Percentiles rank a stretch among this genome's conserved stretches.
phyloP scores from a whole-genome alignment of 805 yeast species.

The Saturnispora galanensis region DNA sequence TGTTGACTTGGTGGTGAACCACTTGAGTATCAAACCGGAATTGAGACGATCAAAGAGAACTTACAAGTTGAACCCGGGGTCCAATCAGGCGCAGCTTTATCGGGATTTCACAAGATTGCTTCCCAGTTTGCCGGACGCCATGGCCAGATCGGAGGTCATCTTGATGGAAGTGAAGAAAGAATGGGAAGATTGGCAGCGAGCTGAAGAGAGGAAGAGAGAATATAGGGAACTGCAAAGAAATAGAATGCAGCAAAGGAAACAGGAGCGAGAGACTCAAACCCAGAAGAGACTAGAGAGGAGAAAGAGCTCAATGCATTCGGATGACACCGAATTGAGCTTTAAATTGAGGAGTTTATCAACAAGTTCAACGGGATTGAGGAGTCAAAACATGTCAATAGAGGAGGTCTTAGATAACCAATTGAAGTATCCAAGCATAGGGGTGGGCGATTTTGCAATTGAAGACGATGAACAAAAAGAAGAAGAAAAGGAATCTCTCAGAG shows the following conservation, averaged over 20 bases:
- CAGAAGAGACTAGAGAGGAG: conserved; percentile 11
- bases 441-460: conserved; percentile 11
- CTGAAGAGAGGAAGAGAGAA: conserved; percentile 17
- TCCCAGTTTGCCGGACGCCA: conserved; percentile 18
- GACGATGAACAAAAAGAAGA: conserved; percentile 7
- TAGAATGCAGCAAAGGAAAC: conserved; percentile 15
- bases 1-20: conserved; percentile 45
- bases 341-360: conserved; percentile 20
- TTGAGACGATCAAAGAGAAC: conserved; percentile 21
- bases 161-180: conserved; percentile 19
- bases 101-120: conserved; percentile 19
- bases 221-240: conserved; percentile 16
- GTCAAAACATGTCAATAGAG: too few species aligned
- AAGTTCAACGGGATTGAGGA: not conserved
- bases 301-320: conserved; percentile 12
- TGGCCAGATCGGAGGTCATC: conserved; percentile 25
- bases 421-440: conserved; percentile 13
- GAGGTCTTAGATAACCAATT: not conserved
- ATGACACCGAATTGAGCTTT: conserved; percentile 13
- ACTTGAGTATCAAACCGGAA: conserved; percentile 38
- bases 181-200: conserved; percentile 17
- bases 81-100: conserved; percentile 20
- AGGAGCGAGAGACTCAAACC: conserved; percentile 8
- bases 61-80: conserved; percentile 14
- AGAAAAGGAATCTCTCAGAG: not conserved